Conservation (phyloP, 192 early-diverging fungal species). For the Chytriomyces sp. region DNA sequence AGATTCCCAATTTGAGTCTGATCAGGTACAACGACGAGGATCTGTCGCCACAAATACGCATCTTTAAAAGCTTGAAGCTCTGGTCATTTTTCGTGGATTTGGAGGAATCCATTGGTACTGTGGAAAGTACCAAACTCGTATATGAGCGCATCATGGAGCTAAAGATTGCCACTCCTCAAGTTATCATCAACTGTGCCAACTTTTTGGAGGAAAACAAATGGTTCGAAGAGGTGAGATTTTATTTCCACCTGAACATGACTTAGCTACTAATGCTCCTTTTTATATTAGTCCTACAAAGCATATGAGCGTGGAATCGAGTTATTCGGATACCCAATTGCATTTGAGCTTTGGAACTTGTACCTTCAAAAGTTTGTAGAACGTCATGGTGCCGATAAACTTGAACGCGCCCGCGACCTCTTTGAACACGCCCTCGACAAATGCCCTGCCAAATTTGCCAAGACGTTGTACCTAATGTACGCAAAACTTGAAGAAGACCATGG, state of each 20-base stretch:
- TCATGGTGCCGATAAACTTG: constrained; percentile 84
- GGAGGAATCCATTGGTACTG: constrained; percentile 84
- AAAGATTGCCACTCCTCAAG: constrained; percentile 92
- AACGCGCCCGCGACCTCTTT: constrained; percentile 91
- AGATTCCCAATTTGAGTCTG: constrained; percentile 18
- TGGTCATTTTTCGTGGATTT: constrained; percentile 96
- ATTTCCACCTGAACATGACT: not conserved
- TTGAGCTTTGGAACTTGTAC: constrained; percentile 98
- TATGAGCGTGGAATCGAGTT: constrained; percentile 95
- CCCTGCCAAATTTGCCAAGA: constrained; percentile 82
- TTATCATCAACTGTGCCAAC: constrained; percentile 91
- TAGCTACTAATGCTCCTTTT: not conserved
- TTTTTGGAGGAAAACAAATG: constrained; percentile 87
- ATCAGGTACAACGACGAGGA: constrained; percentile 82
- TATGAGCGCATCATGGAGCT: constrained; percentile 94
- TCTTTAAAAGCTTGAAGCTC: constrained; percentile 84
- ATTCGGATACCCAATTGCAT: constrained; percentile 96
- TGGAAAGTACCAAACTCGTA: constrained; percentile 75
- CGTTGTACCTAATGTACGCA: constrained; percentile 88
- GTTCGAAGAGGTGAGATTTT: constrained; percentile 79
- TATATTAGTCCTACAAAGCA: constrained; percentile 73
- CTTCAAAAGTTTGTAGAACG: constrained; percentile 81
- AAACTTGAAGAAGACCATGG: constrained; percentile 92
- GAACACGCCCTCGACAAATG: constrained; percentile 89
- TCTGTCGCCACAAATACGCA: constrained; percentile 71